Evolutionary conservation across 148 eudicot species (phyloP).

Genomic region (Suaeda aralocaspica): DNA sequence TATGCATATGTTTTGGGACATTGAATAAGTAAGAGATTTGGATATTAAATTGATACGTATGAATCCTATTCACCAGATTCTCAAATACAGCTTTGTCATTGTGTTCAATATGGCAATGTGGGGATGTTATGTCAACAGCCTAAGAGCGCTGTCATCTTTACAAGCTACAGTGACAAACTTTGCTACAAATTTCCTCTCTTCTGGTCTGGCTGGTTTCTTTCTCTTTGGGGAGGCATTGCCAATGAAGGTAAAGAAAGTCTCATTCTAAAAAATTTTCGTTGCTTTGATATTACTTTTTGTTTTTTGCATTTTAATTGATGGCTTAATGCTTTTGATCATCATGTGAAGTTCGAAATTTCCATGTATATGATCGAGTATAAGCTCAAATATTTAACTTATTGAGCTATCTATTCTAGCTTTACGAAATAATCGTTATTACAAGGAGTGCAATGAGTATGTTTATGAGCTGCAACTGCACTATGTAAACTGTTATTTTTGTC

Average conservation of each 20-base stretch:
- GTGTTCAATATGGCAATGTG: conserved; percentile 83
- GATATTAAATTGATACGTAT: conserved; percentile 1
- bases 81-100: conserved; percentile 67
- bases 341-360: not conserved
- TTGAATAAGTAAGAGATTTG: too few relatives aligned
- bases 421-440: not conserved
- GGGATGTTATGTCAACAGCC: conserved; percentile 96
- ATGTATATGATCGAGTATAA: not conserved
- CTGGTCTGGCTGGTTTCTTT: conserved; percentile 87
- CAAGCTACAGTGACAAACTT: conserved; percentile 97
- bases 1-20: not conserved
- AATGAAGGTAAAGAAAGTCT: conserved; percentile 47
- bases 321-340: not conserved
- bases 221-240: conserved; percentile 72
- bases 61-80: conserved; percentile 36
- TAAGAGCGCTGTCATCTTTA: conserved; percentile 82
- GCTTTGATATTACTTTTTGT: not conserved
- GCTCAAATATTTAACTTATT: not conserved
- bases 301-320: not conserved
- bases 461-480: not conserved
- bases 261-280: not conserved
- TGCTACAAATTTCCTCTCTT: conserved; percentile 80
- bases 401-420: not conserved
- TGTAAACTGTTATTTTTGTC: not conserved
- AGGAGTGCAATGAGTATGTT: not conserved